Percentiles rank a stretch among this genome's conserved stretches.
Conservation (phyloP, 768 basidiomycete species). For the Dacryopinax spathularia region DNA sequence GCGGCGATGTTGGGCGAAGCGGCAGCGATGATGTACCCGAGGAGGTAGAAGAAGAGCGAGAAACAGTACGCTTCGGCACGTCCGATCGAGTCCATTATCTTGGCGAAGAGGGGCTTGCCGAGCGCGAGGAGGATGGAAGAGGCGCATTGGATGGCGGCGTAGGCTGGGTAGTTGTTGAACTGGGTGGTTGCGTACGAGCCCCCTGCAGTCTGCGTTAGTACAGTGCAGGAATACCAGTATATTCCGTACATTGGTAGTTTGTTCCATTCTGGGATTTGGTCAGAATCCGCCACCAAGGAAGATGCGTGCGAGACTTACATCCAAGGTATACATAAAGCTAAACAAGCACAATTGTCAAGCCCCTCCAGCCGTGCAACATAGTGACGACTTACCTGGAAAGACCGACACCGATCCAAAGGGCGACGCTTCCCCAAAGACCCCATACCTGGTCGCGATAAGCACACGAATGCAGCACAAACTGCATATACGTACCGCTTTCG, state of each 20-base stretch:
- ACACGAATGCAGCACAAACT: not conserved
- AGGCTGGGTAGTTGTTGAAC: not conserved
- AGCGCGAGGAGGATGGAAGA: slow-evolving; percentile 1
- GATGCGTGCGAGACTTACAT: not conserved
- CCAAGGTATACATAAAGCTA: slow-evolving; percentile 2
- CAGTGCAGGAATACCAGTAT: no score
- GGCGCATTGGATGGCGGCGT: slow-evolving; percentile 3
- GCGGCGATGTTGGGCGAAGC: slow-evolving; percentile 33
- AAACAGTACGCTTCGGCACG: slow-evolving; percentile 1
- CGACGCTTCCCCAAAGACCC: not conserved
- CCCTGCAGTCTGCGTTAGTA: no score
- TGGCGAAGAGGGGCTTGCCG: slow-evolving; percentile 6
- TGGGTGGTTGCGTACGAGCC: not conserved
- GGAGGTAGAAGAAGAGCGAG: slow-evolving; percentile 3
- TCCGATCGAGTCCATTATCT: slow-evolving; percentile 3
- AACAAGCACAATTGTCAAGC: not conserved
- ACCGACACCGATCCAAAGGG: not conserved
- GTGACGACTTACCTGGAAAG: not conserved
- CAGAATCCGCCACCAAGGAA: not conserved
- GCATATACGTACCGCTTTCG: not conserved
- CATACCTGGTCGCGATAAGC: not conserved
- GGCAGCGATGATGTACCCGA: slow-evolving; percentile 32
- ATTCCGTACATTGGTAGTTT: not conserved
- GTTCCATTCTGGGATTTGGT: not conserved
- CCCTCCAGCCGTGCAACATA: not conserved